A percentile compares a stretch with the other conserved stretches of the same genome.
These are phyloP conservation scores for Aspergillus steynii DNA, from an alignment of 495 filamentous ascomycete species.

Conservation along the genomic window DNA sequence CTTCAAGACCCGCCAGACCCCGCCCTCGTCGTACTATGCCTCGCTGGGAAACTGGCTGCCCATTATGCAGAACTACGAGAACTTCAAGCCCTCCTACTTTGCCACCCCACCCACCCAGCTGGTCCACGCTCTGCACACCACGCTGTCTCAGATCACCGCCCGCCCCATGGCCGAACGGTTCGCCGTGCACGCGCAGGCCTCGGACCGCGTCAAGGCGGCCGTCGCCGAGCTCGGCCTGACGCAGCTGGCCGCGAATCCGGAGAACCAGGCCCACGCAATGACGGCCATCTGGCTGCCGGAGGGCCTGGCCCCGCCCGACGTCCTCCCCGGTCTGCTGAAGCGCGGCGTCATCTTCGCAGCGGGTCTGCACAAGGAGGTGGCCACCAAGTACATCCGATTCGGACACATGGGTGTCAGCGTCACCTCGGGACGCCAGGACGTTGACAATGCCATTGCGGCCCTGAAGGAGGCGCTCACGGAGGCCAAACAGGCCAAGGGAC, in stretches of 20 bases:
- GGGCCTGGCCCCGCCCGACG: conserved; percentile 70
- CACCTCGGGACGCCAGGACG: conserved; percentile 58
- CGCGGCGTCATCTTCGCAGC: conserved; percentile 93
- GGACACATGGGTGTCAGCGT: conserved; percentile 98
- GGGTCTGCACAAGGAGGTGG: conserved; percentile 87
- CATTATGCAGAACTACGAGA: conserved; percentile 99
- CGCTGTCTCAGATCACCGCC: conserved; percentile 82
- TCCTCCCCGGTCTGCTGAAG: conserved; percentile 83
- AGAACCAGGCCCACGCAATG: conserved; percentile 95
- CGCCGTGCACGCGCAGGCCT: conserved; percentile 70
- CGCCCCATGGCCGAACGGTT: conserved; percentile 78
- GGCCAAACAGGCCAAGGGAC: conserved; percentile 54
- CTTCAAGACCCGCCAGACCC: conserved; percentile 76
- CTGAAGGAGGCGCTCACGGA: conserved; percentile 73
- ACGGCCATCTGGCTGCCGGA: conserved; percentile 95
- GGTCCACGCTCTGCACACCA: conserved; percentile 89
- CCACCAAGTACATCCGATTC: conserved; percentile 69
- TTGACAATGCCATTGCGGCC: conserved; percentile 77
- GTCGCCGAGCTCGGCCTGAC: conserved; percentile 77
- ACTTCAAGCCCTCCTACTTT: conserved; percentile 95
- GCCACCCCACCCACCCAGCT: conserved; percentile 95
- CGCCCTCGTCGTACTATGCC: conserved; percentile 85
- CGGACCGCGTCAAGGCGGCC: conserved; percentile 79
- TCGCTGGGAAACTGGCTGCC: conserved; percentile 97
- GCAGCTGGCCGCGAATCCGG: conserved; percentile 79